Base-by-base conservation (phyloP, 352 stramenopile species). In the Globisporangium orthogonon region DNA sequence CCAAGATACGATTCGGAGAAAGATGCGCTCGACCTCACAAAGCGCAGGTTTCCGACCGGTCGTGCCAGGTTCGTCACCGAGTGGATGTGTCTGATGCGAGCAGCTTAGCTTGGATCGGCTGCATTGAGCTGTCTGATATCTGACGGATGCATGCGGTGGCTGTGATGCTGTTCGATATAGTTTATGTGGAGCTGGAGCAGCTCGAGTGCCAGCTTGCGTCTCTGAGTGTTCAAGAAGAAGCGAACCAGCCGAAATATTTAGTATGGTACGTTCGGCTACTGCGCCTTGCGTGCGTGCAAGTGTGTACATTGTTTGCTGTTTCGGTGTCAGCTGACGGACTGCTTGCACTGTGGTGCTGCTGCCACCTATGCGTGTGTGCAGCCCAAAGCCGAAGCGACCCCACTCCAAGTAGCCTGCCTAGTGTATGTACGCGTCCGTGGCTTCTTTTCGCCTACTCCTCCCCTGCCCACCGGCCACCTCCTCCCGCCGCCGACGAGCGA, bases 1-100 rank as follows among this genome's bases (percentile, higher is more conserved):
- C 51, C 78, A 84, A 50, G 77, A 93, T 50, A 70, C 69, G 3
- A 87, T 92, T 60, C 80, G 78, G 48, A 76, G 83, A 54, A 82
- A 87, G 54, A 76, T 90, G 70, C 73, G 79, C 35, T 87, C 78
- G 46, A 85, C 81, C 2, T 87, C 79, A 0, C 79, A 89, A 50
- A 76, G 71, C 41, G 71, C 71, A 54, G 78, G 73, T 1, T 92
- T 92, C 52, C 79, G 80, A 14, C 80, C 83, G 28, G 76, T 92
- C 49, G 72, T 87, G 35, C 76, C 77, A 73, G 80, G 81, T 91
- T 59, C n/a, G 40, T 58, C 4, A 4, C 7, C 6, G 35, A 3
- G 3, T 40, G 23, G 35, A 3, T 40, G 35, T 1, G 9, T 7
- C 7, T 40, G 37, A 13, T 43, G 11, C 37, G 10, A 13, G 35